Conservation (phyloP, 176 grass and related monocot genomes). For the Leersia perrieri region DNA sequence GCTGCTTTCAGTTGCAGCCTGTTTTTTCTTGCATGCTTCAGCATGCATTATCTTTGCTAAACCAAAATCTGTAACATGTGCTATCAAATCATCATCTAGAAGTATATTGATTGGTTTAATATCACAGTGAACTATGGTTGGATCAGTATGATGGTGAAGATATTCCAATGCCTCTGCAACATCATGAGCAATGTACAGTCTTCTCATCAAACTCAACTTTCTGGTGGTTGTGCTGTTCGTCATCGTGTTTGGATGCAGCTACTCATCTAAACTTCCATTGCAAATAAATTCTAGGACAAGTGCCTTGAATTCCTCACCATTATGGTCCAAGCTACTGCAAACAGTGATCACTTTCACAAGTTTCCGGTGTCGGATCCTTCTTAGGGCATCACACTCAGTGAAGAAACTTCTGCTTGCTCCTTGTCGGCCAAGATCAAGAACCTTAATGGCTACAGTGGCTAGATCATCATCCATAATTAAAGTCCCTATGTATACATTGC, state of each 20-base stretch:
- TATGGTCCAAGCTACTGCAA: constrained; percentile 6
- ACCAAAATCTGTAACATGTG: constrained; percentile 54
- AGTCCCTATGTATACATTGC: constrained; percentile 19
- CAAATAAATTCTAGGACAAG: constrained; percentile 32
- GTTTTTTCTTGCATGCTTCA: constrained; percentile 3
- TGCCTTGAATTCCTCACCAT: constrained; percentile 34
- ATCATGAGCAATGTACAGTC: constrained; percentile 17
- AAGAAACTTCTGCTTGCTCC: constrained; percentile 26
- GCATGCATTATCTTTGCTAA: constrained; percentile 34
- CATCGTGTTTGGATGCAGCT: constrained; percentile 3
- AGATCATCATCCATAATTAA: not conserved
- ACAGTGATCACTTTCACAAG: constrained; percentile 37
- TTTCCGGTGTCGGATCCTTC: too few relatives aligned
- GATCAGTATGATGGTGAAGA: too few relatives aligned
- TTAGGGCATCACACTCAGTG: constrained; percentile 26
- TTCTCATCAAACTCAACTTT: constrained; percentile 6
- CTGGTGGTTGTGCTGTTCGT: not conserved
- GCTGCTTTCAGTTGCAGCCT: constrained; percentile 2
- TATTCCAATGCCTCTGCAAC: constrained; percentile 36
- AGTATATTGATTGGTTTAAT: constrained; percentile 63
- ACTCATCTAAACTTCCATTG: constrained; percentile 34
- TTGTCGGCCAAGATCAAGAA: constrained; percentile 20
- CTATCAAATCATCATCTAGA: constrained; percentile 53
- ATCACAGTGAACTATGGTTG: constrained; percentile 57
- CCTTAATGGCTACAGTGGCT: constrained; percentile 19